Evolutionary conservation across 2,329 filamentous ascomycete species (phyloP), one percentile per base, ranked within the genome.

Genomic region (Neonectria ditissima): DNA sequence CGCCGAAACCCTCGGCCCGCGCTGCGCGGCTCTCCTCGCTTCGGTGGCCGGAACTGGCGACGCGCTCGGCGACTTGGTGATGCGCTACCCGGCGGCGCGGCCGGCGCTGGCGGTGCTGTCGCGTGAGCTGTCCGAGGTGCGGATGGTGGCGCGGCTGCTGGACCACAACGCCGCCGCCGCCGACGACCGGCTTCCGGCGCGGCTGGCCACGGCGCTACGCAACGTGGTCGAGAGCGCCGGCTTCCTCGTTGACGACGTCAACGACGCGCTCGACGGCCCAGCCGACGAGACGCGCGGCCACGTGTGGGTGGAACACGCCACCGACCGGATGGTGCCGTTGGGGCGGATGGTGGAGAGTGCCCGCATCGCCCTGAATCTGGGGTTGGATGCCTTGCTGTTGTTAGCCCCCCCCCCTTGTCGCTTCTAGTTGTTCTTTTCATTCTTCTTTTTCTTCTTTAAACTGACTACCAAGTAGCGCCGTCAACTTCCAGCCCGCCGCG

Each of bases 111-210:
- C 65, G n/a, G 44, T 59, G 20, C 60, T 75, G 30, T 72, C 69
- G 18, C 73, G 72, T n/a, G 73, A 75, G 66, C 69, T 75, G 10
- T 67, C 71, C 4, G 71, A 73, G 58, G 54, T 75, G 4, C 71
- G 71, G 62, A 67, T 73, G 63, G 69, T 67, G 9, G 63, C 72
- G n/a, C 69, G 71, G 11, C 62, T 73, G 28, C 67, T 74, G 39
- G 60, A 65, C 50, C 69, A 72, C 56, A 72, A 74, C 56, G 67
- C 67, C 43, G 63, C 63, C 11, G 55, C 67, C 5, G 56, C 69
- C 5, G 73, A 71, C 14, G 62, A 56, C 11, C 18, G 44, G 10
- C 54, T 73, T 7, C 67, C 70, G 8, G 13, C 22, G 8, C 55
- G 59, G 18, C 22, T 73, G 39, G 55, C 57, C 11, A 48, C 57